Conservation (phyloP, 2,329 filamentous ascomycete species). For the Penicillium hesseltinei region DNA sequence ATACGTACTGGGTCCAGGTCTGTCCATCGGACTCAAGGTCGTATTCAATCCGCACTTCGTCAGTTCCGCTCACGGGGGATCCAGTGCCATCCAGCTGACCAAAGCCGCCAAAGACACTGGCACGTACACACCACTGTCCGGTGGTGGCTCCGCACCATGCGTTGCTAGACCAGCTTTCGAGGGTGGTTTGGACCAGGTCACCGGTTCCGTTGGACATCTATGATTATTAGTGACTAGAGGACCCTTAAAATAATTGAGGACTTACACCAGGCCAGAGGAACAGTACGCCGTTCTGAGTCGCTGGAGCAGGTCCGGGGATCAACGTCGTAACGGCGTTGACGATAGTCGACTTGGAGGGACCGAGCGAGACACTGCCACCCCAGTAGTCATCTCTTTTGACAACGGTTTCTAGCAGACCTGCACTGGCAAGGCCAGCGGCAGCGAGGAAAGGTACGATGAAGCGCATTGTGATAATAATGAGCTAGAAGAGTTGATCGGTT, state of each 20-base stretch:
- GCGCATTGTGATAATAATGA: constrained; percentile 6
- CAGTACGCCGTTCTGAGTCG: constrained; percentile 39
- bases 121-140: constrained; percentile 45
- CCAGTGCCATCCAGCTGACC: constrained; percentile 38
- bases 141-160: constrained; percentile 42
- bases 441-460: constrained; percentile 5
- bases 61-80: constrained; percentile 20
- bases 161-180: constrained; percentile 44
- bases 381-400: constrained; percentile 36
- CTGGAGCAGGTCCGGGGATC: constrained; percentile 41
- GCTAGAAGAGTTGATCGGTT: not conserved
- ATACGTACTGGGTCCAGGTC: constrained; percentile 32
- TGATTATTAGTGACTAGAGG: not conserved
- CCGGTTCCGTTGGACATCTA: constrained; percentile 47
- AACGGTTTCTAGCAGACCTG: constrained; percentile 19
- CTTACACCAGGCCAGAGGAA: constrained; percentile 44
- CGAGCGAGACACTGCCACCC: constrained; percentile 42
- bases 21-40: constrained; percentile 24
- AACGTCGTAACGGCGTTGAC: constrained; percentile 42
- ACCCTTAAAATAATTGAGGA: not conserved
- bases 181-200: constrained; percentile 44
- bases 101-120: constrained; percentile 43
- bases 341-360: constrained; percentile 40
- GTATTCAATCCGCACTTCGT: constrained; percentile 36
- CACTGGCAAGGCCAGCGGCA: constrained; percentile 9